Base-by-base conservation (phyloP, 176 grass and related monocot species). In the Carex pumila region DNA sequence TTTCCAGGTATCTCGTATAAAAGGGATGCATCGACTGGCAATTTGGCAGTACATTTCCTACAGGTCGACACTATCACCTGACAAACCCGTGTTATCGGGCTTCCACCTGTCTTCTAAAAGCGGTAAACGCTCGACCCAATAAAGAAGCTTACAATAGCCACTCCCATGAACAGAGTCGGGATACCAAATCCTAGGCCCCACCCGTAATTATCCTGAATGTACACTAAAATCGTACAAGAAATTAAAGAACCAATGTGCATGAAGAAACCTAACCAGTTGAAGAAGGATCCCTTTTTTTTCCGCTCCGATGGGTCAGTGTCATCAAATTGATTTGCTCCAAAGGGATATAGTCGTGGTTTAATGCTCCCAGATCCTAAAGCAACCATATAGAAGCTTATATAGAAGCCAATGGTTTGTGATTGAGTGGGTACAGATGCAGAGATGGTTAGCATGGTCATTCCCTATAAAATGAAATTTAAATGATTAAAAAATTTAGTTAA, bases 251-350 rank as follows among this genome's bases (percentile, higher is more conserved):
- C 94, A 53, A 93, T 93, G 50, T 97, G 90, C 41, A 93, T 93
- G 7, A 86, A 86, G 75, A 97, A 91, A 80, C 88, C 91, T 77
- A 91, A 97, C 94, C 94, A 97, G 65, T 97, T 97, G 31, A 97
- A 97, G 71, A 97, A 94, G 17, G 86, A 83, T 3, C 58, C 85
- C 75, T 90, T 91, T 32, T 84, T 84, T 5, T 18, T 12, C 36
- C 79, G 78, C 85, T 94, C 92, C 0, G 3, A 0, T 1, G 3
- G 21, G 32, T 94, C 88, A 0, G 88, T 82, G 21, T 88, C 86
- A 12, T 94, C 90, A 21, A 94, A 94, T 25, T 94, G 92, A 32
- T 94, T 88, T 6, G 90, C 92, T 18, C 92, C 90, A 34, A 94
- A 94, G 22, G 92, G 78, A 0, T 90, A 85, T 9, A 91, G 84